Evolutionary conservation across 371 early-diverging fungal genomes (phyloP), one percentile per base, ranked within the genome.

Genomic region (Mortierella sp.): DNA sequence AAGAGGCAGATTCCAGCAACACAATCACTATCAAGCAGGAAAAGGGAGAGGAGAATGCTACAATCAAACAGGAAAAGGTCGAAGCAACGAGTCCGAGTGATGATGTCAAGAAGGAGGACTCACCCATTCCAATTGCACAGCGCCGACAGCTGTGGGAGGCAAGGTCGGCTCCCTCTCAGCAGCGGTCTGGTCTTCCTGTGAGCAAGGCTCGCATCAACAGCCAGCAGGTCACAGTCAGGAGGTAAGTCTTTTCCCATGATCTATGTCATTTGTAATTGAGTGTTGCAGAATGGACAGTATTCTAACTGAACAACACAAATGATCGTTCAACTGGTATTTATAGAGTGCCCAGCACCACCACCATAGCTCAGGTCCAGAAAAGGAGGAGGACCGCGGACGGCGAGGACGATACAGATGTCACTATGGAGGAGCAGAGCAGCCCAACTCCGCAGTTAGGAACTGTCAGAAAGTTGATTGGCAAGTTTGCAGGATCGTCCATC

Each of bases 71-170:
- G 28, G 71, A 70, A 28, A 57, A 59, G 31, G 16, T 53, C 9
- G 73, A 69, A 21, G 43, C 43, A 5, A 64, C 73, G 70, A 53
- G 40, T 46, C 50, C 61, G 26, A 14, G 54, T 6, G 44, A 64
- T 19, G 71, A 76, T 46, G 53, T 44, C 19, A 74, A 78, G n/a
- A 67, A 34, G 8, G 78, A 82, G 53, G 78, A 80, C 16, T 55
- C 76, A 2, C 31, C 74, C 9, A 37, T 72, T 13, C 77, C 85
- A 4, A 53, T 84, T 34, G 69, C 80, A 13, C 72, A 80, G n/a
- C 75, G 85, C 28, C 78, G 73, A 48, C 75, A 81, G 34, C 64
- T 84, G 46, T 84, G 85, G 85, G 85, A 84, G 69, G 48, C 85
- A 26, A 80, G 70, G 46, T 43, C 82, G n/a, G 46, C 72, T 5